These are phyloP conservation scores for Tephrocybe sp. DNA, from an alignment of 768 basidiomycete genomes.

Conservation along the genomic window DNA sequence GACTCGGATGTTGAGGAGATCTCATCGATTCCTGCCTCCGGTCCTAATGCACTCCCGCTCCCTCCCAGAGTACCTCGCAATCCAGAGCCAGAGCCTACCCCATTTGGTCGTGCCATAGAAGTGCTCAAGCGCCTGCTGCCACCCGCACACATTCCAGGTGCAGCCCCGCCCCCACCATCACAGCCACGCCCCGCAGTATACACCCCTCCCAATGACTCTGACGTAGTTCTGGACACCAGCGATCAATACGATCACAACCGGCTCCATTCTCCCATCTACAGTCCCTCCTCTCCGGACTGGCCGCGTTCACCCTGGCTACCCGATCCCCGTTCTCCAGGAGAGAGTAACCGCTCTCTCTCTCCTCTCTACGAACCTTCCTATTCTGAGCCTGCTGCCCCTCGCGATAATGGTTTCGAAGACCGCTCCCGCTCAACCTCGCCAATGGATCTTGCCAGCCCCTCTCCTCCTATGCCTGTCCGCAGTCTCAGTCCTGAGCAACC, in stretches of 20 bases:
- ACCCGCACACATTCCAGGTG: constrained; percentile 21
- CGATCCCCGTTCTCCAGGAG: background rate
- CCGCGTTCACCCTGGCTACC: constrained; percentile 5
- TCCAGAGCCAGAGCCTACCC: constrained; percentile 1
- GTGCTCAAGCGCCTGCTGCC: constrained; percentile 32
- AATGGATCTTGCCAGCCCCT: constrained; percentile 47
- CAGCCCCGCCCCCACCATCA: background rate
- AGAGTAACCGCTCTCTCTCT: background rate
- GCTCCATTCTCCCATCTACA: too few relatives aligned
- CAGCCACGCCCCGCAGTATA: constrained; percentile 3
- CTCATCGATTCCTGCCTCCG: constrained; percentile 28
- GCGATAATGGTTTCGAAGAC: background rate
- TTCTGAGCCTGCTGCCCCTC: background rate
- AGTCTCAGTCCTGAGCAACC: constrained; percentile 12
- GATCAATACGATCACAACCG: too few relatives aligned
- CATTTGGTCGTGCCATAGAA: constrained; percentile 29
- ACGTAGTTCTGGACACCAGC: background rate
- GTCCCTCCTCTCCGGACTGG: constrained; percentile 12
- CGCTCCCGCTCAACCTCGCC: constrained; percentile 40
- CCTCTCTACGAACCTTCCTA: background rate
- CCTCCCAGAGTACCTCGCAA: constrained; percentile 14
- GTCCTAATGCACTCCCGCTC: constrained; percentile 24
- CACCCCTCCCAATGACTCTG: background rate
- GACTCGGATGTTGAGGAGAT: constrained; percentile 57
- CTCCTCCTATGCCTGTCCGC: constrained; percentile 23